These are phyloP conservation scores for Exophiala viscosa DNA, from an alignment of 2,329 filamentous ascomycete species.

Conservation along the genomic window DNA sequence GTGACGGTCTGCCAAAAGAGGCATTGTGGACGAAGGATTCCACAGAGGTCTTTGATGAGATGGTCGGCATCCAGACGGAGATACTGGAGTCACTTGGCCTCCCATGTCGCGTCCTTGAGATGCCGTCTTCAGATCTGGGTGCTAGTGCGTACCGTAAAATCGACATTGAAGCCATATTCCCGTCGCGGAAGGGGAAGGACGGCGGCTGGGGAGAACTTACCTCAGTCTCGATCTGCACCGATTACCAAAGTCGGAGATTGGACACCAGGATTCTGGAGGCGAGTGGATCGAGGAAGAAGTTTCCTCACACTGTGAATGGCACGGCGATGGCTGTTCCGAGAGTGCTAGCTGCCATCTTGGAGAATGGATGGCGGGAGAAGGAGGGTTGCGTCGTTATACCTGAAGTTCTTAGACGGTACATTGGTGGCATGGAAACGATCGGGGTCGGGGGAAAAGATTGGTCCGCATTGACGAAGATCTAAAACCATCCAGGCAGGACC, in stretches of 20 bases:
- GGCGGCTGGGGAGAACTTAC: slow-evolving; percentile 93
- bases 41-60: slow-evolving; percentile 68
- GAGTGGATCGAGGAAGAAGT: slow-evolving; percentile 56
- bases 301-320: slow-evolving; percentile 88
- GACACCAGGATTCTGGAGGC: slow-evolving; percentile 64
- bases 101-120: slow-evolving; percentile 84
- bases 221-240: slow-evolving; percentile 83
- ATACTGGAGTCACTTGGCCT: slow-evolving; percentile 74
- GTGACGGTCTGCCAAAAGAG: slow-evolving; percentile 17
- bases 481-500: not conserved
- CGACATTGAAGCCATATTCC: slow-evolving; percentile 94
- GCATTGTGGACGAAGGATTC: slow-evolving; percentile 28
- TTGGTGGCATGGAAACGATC: slow-evolving; percentile 63
- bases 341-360: slow-evolving; percentile 81
- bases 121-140: slow-evolving; percentile 84
- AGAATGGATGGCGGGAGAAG: slow-evolving; percentile 73
- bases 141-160: slow-evolving; percentile 81
- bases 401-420: slow-evolving; percentile 74
- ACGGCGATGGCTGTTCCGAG: slow-evolving; percentile 89
- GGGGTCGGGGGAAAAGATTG: slow-evolving; percentile 47
- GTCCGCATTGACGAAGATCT: slow-evolving; percentile 27
- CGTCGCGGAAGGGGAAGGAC: slow-evolving; percentile 60
- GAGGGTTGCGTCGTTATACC: slow-evolving; percentile 72
- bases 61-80: slow-evolving; percentile 80
- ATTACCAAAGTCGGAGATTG: slow-evolving; percentile 85